phyloP scores from a whole-genome alignment of 2,329 filamentous ascomycete species.

The Fusarium euwallaceae region DNA sequence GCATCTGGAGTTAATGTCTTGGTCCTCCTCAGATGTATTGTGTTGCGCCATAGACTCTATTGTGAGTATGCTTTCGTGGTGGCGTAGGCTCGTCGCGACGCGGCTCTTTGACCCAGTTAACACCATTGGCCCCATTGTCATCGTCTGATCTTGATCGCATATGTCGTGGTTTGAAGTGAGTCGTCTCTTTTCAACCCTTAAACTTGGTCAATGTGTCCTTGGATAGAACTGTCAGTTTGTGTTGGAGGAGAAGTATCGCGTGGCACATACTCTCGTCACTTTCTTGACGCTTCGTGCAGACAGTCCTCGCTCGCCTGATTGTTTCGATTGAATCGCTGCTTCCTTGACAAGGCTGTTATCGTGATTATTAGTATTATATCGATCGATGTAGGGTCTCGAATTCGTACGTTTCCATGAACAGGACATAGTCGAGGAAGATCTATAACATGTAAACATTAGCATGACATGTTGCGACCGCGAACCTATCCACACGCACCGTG shows the following conservation, averaged over 20 bases:
- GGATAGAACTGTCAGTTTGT: conserved; percentile 21
- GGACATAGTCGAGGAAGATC: conserved; percentile 87
- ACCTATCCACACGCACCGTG: conserved; percentile 66
- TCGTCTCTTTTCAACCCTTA: conserved; percentile 66
- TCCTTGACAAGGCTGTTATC: conserved; percentile 79
- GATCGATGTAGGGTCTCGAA: background rate
- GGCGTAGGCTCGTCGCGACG: conserved; percentile 6
- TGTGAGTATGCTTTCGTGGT: background rate
- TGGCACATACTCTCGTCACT: conserved; percentile 75
- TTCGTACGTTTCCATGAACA: conserved; percentile 79
- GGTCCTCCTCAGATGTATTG: background rate
- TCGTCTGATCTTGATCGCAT: background rate
- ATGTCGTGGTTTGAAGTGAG: background rate
- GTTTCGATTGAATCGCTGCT: conserved; percentile 80
- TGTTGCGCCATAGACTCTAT: background rate
- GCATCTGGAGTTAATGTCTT: background rate
- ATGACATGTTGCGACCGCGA: conserved; percentile 24
- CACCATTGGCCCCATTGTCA: background rate
- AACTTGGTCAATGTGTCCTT: conserved; percentile 77
- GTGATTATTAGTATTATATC: background rate
- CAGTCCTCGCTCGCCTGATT: conserved; percentile 78
- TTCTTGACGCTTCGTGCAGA: conserved; percentile 83
- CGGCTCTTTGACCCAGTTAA: conserved; percentile 7
- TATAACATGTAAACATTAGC: conserved; percentile 56
- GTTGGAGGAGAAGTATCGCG: background rate